These are phyloP conservation scores for Neocucurbitaria cava DNA, from an alignment of 2,329 filamentous ascomycete species.

Conservation along the genomic window DNA sequence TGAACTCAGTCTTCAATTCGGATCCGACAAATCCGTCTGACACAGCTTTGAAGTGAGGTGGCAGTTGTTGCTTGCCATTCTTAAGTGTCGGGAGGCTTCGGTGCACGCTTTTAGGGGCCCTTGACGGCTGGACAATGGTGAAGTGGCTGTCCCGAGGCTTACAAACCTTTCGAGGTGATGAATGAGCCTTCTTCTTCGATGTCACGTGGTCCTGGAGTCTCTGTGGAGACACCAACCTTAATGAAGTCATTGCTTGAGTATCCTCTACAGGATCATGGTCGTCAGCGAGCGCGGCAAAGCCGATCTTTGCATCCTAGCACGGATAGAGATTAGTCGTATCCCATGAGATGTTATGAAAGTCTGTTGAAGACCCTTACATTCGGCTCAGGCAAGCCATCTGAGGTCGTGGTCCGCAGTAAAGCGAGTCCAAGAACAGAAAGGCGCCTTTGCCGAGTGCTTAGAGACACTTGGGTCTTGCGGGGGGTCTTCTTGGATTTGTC, in stretches of 20 bases:
- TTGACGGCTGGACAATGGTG: background rate
- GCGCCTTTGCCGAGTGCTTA: conserved; percentile 24
- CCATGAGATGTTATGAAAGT: background rate
- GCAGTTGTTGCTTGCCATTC: background rate
- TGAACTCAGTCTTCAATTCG: conserved; percentile 7
- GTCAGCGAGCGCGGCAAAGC: conserved; percentile 9
- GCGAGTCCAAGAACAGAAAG: conserved; percentile 24
- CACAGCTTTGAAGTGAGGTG: background rate
- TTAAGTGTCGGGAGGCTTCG: background rate
- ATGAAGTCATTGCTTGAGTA: conserved; percentile 10
- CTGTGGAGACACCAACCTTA: conserved; percentile 2
- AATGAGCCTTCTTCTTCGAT: background rate
- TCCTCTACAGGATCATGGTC: conserved; percentile 38
- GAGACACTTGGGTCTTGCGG: background rate
- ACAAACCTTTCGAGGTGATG: background rate
- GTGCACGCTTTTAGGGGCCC: background rate
- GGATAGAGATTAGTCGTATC: conserved; percentile 11
- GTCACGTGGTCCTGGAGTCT: background rate
- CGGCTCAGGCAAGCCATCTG: conserved; percentile 32
- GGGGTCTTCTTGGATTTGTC: background rate
- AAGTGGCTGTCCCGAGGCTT: background rate
- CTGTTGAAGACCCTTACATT: conserved; percentile 23
- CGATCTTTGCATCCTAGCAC: conserved; percentile 20
- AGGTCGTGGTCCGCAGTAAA: conserved; percentile 28
- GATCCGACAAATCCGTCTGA: conserved; percentile 22